These are phyloP conservation scores for Geotrichum phurueaensis DNA, from an alignment of 1,139 yeast genomes.

Conservation along the genomic window DNA sequence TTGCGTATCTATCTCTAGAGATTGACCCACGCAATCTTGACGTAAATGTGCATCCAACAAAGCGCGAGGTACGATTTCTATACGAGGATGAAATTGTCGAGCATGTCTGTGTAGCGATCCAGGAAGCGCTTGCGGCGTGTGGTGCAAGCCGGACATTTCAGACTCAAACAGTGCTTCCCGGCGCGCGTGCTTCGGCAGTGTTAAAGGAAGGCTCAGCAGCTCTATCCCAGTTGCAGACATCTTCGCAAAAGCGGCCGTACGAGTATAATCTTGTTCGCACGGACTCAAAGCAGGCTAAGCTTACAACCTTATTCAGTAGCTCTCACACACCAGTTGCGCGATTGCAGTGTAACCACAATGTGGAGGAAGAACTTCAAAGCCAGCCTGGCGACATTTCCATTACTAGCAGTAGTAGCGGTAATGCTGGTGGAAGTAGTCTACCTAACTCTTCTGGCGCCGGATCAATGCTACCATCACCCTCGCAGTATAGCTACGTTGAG, in stretches of 20 bases:
- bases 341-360: background rate
- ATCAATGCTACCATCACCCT: background rate
- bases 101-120: slow-evolving; percentile 46
- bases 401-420: background rate
- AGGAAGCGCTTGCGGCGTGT: slow-evolving; percentile 47
- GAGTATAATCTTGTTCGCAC: slow-evolving; percentile 47
- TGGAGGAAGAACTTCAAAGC: background rate
- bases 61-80: slow-evolving; percentile 81
- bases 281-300: slow-evolving; percentile 60
- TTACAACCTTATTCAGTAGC: slow-evolving; percentile 42
- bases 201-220: background rate
- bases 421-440: background rate
- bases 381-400: background rate
- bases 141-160: slow-evolving; percentile 68
- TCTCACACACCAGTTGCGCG: background rate
- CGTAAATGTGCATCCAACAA: slow-evolving; percentile 94
- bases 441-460: background rate
- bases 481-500: slow-evolving; percentile 8
- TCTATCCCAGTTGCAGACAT: background rate
- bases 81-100: slow-evolving; percentile 83
- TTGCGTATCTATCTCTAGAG: slow-evolving; percentile 63
- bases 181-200: background rate
- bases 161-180: slow-evolving; percentile 49
- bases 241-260: slow-evolving; percentile 25
- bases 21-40: slow-evolving; percentile 70